These are phyloP conservation scores for Leccinum variabile DNA, from an alignment of 1,284 basidiomycete species.

Conservation along the genomic window DNA sequence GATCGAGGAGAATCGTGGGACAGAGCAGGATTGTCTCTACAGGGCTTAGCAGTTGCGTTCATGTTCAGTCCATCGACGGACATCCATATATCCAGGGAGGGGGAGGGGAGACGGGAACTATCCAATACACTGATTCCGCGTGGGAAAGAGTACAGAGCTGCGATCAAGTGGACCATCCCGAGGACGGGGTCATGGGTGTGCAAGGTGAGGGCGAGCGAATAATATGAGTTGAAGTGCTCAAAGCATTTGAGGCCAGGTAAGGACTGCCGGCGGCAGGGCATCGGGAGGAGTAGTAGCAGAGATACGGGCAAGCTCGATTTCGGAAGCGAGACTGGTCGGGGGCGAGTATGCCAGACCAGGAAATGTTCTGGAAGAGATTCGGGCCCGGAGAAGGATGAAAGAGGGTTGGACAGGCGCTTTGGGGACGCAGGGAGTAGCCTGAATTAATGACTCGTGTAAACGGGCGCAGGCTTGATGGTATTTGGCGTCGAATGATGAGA, in stretches of 20 bases:
- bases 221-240: constrained; percentile 6
- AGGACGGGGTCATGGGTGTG: too few species aligned
- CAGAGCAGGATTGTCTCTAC: background rate
- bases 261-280: constrained; percentile 6
- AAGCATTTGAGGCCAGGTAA: background rate
- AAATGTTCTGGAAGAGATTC: constrained; percentile 21
- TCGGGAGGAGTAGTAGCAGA: constrained; percentile 2
- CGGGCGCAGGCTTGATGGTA: background rate
- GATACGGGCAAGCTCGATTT: constrained; percentile 3
- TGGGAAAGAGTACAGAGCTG: too few species aligned
- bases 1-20: background rate
- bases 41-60: constrained; percentile 12
- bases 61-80: constrained; percentile 22
- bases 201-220: constrained; percentile 6
- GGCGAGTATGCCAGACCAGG: constrained; percentile 21
- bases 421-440: background rate
- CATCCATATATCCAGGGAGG: constrained; percentile 26
- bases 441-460: too few species aligned
- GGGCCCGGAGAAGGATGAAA: constrained; percentile 13
- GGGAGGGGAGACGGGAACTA: constrained; percentile 26
- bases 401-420: constrained; percentile 15
- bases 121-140: background rate
- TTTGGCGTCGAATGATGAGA: background rate
- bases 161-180: too few species aligned
- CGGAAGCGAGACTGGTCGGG: constrained; percentile 1